Percentiles rank a stretch among this genome's conserved stretches.
These are phyloP conservation scores for Naegleria lovaniensis DNA, from an alignment of 208 protist genomes.

Conservation along the genomic window DNA sequence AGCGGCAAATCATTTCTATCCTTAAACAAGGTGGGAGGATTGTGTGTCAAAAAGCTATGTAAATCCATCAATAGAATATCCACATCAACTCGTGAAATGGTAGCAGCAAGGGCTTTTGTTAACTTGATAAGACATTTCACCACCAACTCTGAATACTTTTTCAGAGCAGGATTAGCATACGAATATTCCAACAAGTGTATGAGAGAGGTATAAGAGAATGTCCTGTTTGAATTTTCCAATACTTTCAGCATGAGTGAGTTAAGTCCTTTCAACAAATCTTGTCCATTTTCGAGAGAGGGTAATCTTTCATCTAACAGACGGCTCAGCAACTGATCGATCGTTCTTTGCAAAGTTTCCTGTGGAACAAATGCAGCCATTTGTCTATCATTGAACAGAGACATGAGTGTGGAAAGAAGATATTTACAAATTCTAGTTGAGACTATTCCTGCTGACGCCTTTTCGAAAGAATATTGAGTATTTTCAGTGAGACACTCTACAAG, in stretches of 20 bases:
- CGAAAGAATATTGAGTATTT: neutral
- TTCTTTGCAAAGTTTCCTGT: neutral
- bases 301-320: neutral
- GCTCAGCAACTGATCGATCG: neutral
- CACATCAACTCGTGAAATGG: neutral
- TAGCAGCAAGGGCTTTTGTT: constrained; percentile 18
- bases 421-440: neutral
- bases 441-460: neutral
- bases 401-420: neutral
- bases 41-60: constrained; percentile 71
- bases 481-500: neutral
- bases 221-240: constrained; percentile 31
- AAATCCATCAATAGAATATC: constrained; percentile 70
- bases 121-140: constrained; percentile 35
- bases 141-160: constrained; percentile 33
- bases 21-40: constrained; percentile 73
- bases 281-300: neutral
- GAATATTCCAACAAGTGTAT: constrained; percentile 26
- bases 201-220: constrained; percentile 23
- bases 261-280: neutral
- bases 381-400: neutral
- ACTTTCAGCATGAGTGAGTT: constrained; percentile 36
- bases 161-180: neutral
- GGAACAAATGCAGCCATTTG: neutral
- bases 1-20: constrained; percentile 70